phyloP scores from a whole-genome alignment of 495 filamentous ascomycete genomes.

The Daldinia childiae region DNA sequence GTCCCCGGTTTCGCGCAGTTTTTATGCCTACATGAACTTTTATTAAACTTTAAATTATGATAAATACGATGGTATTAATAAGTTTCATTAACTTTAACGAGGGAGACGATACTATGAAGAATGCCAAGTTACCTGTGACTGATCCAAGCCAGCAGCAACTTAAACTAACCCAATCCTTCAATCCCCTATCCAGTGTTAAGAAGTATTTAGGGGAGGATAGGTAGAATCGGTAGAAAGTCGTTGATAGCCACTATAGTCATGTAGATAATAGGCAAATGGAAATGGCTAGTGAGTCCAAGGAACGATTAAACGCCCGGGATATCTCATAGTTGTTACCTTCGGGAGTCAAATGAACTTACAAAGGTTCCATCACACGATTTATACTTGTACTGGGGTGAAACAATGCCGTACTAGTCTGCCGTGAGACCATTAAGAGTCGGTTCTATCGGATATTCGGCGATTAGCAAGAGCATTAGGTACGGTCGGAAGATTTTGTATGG shows the following conservation, averaged over 20 bases:
- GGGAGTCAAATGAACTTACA: neutral
- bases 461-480: neutral
- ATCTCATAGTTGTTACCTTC: neutral
- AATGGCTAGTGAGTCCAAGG: neutral
- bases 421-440: neutral
- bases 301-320: neutral
- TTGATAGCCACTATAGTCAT: neutral
- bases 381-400: neutral
- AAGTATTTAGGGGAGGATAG: neutral
- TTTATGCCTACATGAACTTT: neutral
- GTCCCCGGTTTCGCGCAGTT: neutral
- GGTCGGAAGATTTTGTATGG: no score
- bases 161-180: neutral
- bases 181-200: neutral
- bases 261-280: neutral
- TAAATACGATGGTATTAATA: neutral
- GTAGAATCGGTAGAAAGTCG: neutral
- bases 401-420: no score
- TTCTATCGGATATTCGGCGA: neutral
- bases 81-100: neutral
- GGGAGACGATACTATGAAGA: neutral
- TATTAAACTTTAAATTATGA: neutral
- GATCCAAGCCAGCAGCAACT: neutral
- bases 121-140: neutral
- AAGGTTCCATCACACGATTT: neutral